Conservation (phyloP, 805 yeast species). For the Candida qinlingensis region DNA sequence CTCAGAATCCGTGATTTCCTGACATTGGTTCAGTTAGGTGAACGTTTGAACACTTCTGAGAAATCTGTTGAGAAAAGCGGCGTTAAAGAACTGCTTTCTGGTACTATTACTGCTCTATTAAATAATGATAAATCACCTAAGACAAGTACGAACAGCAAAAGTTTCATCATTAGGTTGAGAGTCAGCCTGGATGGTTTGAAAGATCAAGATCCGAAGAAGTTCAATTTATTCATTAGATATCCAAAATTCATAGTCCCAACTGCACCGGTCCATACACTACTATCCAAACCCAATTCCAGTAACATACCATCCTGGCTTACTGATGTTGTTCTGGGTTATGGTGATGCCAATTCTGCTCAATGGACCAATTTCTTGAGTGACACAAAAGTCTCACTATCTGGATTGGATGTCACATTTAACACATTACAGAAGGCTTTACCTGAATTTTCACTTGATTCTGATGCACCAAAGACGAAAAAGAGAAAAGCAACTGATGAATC, state of each 20-base stretch:
- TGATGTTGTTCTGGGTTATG: constrained; percentile 29
- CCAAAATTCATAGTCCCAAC: not conserved
- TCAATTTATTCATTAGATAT: not conserved
- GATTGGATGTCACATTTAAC: not conserved
- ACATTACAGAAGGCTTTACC: not conserved
- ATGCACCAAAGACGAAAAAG: constrained; percentile 3
- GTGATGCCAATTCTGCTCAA: constrained; percentile 12
- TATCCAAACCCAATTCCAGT: not conserved
- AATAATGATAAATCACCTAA: not conserved
- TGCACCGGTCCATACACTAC: too few species aligned
- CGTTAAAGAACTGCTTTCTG: not conserved
- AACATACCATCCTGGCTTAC: constrained; percentile 31
- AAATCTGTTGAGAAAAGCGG: constrained; percentile 9
- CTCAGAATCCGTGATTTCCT: not conserved
- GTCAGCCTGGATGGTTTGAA: not conserved
- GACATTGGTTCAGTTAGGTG: too few species aligned
- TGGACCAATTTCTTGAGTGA: not conserved
- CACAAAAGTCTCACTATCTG: not conserved
- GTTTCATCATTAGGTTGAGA: not conserved
- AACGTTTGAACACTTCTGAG: not conserved
- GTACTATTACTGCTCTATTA: not conserved
- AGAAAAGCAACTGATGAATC: constrained; percentile 2
- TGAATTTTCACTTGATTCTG: not conserved
- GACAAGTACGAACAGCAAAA: not conserved
- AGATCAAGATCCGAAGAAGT: not conserved